Evolutionary conservation across 2,329 filamentous ascomycete species (phyloP), one percentile per base, ranked within the genome.

Genomic region (Venturia asperata): DNA sequence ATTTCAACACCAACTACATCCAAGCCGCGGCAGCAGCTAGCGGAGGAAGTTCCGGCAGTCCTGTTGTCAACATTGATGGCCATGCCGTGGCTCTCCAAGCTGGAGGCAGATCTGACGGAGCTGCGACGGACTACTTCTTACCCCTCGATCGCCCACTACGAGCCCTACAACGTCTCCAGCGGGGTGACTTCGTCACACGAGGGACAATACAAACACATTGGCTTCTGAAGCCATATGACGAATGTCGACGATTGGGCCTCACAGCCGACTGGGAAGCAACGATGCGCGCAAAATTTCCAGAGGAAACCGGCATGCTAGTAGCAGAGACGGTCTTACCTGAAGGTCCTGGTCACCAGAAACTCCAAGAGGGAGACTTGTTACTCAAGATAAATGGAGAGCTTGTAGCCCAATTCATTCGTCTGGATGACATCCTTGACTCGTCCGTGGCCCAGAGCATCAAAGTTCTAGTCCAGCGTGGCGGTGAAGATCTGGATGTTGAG

Each of bases 151-250:
- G 94, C 65, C 94, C 95, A 0, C 78, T 93, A 49, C 87, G 94
- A 68, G 94, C 94, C 0, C 81, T 99, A 64, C 84, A 91, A 73
- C 95, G 92, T 72, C 88, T 99, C 65, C 91, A 89, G 73, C 82
- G 87, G 69, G 87, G 85, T 42, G 84, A 87, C 70, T 84, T 84
- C 1, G 87, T 99, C 63, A 86, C 88, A n/a, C 85, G 94, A 70
- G 94, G 94, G 61, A 96, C 94, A n/a, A 96, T 99, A 62, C 94
- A 99, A 77, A 96, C 91, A 68, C 94, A 99, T 75, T 99, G 95
- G 83, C 83, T 97, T 64, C 84, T 99, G 68, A 97, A 97, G 77
- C 91, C 94, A 0, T 99, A 99, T 71, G 95, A 99, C 71, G 95
- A 99, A 75, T 97, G 94, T 76, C 87, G 93, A 64, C 85, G 94